Evolutionary conservation across 225 moss, liverwort and hornwort species (phyloP).

Genomic region (Bryoerythrophyllum caledonicum): DNA sequence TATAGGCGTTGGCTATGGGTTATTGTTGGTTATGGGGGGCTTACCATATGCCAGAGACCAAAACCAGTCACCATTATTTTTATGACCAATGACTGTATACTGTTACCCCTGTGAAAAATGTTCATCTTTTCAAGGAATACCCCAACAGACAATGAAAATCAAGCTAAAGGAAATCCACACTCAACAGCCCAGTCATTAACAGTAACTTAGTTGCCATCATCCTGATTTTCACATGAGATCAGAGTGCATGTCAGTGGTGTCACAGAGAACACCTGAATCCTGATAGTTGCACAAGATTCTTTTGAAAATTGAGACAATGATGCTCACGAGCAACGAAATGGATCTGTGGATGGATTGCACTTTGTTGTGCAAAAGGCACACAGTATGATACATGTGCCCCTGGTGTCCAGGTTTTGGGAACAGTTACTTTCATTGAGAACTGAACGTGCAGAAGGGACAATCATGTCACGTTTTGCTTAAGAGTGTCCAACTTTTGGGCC

Average conservation of each 20-base stretch:
- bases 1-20: no score
- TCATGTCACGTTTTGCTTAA: background rate
- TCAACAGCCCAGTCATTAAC: no score
- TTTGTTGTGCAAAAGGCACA: background rate
- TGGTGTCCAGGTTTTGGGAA: no score
- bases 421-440: background rate
- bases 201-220: background rate
- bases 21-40: no score
- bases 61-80: no score
- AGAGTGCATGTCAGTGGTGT: background rate
- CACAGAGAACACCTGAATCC: background rate
- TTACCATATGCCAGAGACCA: no score
- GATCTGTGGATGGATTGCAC: background rate
- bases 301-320: background rate
- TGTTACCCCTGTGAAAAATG: no score
- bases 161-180: no score
- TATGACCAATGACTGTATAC: background rate
- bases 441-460: background rate
- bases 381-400: background rate
- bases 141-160: no score
- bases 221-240: background rate
- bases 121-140: no score
- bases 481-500: background rate
- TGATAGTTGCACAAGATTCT: background rate
- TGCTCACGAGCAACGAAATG: background rate